phyloP scores from a whole-genome alignment of 305 asterid genomes.

The Andrographis paniculata region DNA sequence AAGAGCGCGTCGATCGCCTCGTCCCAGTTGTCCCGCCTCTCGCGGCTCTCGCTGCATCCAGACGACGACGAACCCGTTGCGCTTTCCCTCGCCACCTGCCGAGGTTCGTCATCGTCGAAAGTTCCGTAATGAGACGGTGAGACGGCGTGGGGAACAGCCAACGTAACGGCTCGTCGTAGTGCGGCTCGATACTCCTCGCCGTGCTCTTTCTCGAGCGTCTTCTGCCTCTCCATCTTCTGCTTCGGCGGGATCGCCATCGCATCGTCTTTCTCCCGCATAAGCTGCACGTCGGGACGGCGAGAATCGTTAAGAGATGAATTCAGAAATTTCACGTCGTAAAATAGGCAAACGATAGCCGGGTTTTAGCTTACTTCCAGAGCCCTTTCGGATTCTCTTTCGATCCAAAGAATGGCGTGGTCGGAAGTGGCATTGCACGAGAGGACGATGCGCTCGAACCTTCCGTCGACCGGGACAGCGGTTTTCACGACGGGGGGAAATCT shows the following conservation, averaged over 20 bases:
- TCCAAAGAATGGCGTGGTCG: constrained; percentile 82
- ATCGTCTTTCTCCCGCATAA: constrained; percentile 58
- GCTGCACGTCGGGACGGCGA: too few relatives aligned
- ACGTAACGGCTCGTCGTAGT: constrained; percentile 56
- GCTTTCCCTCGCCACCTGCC: too few relatives aligned
- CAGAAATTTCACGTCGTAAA: too few relatives aligned
- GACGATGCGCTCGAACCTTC: constrained; percentile 90
- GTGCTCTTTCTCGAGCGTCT: constrained; percentile 59
- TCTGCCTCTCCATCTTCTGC: constrained; percentile 79
- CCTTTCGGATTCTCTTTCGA: constrained; percentile 66
- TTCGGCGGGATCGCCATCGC: constrained; percentile 47
- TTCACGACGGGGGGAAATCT: constrained; percentile 81
- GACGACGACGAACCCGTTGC: too few relatives aligned
- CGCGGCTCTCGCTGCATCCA: too few relatives aligned
- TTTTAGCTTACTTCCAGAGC: constrained; percentile 32
- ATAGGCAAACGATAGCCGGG: too few relatives aligned
- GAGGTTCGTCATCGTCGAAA: constrained; percentile 39
- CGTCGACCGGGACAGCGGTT: constrained; percentile 94
- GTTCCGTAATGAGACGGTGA: constrained; percentile 71
- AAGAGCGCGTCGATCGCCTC: constrained; percentile 52
- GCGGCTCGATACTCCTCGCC: constrained; percentile 65
- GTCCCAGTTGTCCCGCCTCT: constrained; percentile 53
- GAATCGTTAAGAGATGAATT: too few relatives aligned
- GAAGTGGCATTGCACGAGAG: constrained; percentile 85
- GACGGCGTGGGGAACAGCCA: constrained; percentile 70